phyloP scores from a whole-genome alignment of 139 green algal genomes.

The Chlorella sp. region DNA sequence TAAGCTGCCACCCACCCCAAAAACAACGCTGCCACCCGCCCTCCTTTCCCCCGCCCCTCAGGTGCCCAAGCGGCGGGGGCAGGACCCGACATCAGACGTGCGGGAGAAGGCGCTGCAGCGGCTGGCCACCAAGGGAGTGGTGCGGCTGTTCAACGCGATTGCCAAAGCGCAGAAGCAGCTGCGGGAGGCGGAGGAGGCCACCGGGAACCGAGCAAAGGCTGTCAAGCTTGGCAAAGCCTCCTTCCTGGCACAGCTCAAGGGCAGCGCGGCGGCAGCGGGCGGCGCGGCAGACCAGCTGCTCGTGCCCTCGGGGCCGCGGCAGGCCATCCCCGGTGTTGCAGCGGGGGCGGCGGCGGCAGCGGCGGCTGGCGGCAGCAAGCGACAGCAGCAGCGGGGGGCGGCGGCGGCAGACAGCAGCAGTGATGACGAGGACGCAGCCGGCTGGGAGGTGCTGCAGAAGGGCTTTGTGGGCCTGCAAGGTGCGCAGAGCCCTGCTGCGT shows the following conservation, averaged over 20 bases:
- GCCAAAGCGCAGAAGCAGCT: slow-evolving; percentile 73
- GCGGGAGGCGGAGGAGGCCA: slow-evolving; percentile 39
- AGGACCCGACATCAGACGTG: slow-evolving; percentile 71
- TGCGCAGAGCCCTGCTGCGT: background rate
- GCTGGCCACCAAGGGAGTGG: slow-evolving; percentile 83
- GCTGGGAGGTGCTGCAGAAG: slow-evolving; percentile 79
- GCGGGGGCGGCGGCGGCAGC: slow-evolving; percentile 16
- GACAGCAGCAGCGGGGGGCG: slow-evolving; percentile 9
- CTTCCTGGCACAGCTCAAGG: slow-evolving; percentile 76
- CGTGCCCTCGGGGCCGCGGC: slow-evolving; percentile 30
- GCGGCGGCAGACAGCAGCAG: slow-evolving; percentile 4
- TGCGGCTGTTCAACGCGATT: slow-evolving; percentile 91
- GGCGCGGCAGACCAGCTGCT: slow-evolving; percentile 12
- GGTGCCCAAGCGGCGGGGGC: slow-evolving; percentile 53
- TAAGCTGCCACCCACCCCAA: too few species aligned
- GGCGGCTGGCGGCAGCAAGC: slow-evolving; percentile 10
- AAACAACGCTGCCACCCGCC: background rate
- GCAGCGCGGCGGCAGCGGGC: slow-evolving; percentile 26
- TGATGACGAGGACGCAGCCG: slow-evolving; percentile 38
- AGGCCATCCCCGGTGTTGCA: background rate
- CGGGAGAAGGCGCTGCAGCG: slow-evolving; percentile 72
- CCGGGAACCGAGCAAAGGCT: slow-evolving; percentile 45
- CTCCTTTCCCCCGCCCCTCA: background rate
- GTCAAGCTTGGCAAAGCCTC: slow-evolving; percentile 64
- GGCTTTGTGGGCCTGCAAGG: slow-evolving; percentile 69